phyloP scores from a whole-genome alignment of 2,329 filamentous ascomycete species.

The Rutstroemia sp. region DNA sequence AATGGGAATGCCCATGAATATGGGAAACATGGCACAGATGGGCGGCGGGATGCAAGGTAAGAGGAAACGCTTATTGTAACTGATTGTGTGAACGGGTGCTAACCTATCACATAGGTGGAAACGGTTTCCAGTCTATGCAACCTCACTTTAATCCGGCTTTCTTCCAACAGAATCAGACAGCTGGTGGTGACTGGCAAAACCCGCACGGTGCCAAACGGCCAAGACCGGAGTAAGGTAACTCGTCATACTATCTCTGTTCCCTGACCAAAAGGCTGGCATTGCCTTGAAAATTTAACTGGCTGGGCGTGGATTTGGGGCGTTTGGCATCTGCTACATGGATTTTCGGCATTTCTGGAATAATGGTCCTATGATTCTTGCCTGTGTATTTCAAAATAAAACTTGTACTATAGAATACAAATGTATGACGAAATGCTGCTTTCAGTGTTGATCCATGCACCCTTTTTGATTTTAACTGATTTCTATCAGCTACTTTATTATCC shows the following conservation, averaged over 20 bases:
- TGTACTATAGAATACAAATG: constrained; percentile 8
- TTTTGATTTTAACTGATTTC: neutral
- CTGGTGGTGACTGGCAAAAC: constrained; percentile 59
- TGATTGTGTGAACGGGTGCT: neutral
- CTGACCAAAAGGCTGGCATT: neutral
- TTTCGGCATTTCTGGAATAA: constrained; percentile 7
- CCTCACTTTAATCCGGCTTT: constrained; percentile 68
- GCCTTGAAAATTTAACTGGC: neutral
- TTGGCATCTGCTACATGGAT: neutral
- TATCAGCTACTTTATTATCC: neutral
- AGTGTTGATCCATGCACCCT: neutral
- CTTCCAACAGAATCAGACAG: constrained; percentile 48
- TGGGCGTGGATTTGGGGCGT: constrained; percentile 4
- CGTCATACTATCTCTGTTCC: neutral
- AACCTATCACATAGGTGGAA: constrained; percentile 26
- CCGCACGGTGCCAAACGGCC: constrained; percentile 76
- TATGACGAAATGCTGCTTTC: constrained; percentile 1
- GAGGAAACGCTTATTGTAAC: constrained; percentile 20
- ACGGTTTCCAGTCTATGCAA: constrained; percentile 60
- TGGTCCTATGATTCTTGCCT: constrained; percentile 5
- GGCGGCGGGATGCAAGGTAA: constrained; percentile 51
- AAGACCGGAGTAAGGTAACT: constrained; percentile 49
- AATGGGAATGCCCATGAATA: constrained; percentile 32
- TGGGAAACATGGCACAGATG: constrained; percentile 38
- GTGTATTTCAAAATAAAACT: constrained; percentile 8